Percentiles rank a stretch among this genome's conserved stretches.
Conservation (phyloP, 164 flowering plant species). For the Chloranthus sessilifolius region DNA sequence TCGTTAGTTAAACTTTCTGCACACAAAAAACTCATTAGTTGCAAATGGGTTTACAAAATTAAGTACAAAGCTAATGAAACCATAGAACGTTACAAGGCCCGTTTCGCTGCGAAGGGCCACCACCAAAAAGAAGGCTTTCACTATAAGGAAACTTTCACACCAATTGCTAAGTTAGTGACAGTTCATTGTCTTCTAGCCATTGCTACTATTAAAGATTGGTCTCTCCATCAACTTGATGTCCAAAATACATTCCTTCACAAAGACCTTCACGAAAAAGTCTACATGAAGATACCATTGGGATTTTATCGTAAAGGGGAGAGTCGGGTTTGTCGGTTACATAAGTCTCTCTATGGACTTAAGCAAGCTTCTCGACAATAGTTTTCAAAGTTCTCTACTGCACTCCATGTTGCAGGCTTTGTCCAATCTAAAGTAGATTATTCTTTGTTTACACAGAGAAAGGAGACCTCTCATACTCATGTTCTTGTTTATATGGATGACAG, state of each 20-base stretch:
- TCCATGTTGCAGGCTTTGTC: background rate
- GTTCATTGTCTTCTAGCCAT: background rate
- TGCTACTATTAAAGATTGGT: background rate
- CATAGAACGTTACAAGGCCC: background rate
- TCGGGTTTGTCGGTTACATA: background rate
- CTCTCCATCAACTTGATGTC: background rate
- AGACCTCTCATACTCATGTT: background rate
- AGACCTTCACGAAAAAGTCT: background rate
- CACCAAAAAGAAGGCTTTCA: too few species aligned
- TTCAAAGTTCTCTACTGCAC: background rate
- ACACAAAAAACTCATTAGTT: background rate
- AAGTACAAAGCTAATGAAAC: background rate
- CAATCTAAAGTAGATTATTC: background rate
- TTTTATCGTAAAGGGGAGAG: too few species aligned
- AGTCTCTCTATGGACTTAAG: slow-evolving; percentile 6
- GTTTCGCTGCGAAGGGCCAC: background rate
- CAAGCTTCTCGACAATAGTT: background rate
- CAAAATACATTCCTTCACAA: background rate
- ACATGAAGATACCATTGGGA: background rate
- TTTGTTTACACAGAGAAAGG: background rate
- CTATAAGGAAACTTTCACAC: background rate
- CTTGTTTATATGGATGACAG: slow-evolving; percentile 4
- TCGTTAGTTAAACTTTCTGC: too few species aligned
- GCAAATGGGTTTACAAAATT: slow-evolving; percentile 4
- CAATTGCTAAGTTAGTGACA: background rate